Base-by-base conservation (phyloP, 345 rosid species). In the Physaria fendleri region DNA sequence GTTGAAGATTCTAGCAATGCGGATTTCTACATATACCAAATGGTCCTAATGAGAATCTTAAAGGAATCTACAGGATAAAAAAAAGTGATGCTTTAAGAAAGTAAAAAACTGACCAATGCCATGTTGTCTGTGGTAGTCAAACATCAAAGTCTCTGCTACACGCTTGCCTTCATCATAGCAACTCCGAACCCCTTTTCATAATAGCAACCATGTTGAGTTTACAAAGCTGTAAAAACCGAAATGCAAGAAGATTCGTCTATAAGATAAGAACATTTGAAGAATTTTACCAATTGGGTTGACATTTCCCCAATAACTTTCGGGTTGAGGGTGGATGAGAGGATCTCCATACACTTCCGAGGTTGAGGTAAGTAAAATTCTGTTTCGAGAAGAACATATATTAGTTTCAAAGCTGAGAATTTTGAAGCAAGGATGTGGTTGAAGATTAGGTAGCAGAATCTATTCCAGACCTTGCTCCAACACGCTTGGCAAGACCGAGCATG, bases 141-240 rank as follows among this genome's bases (percentile, higher is more conserved):
- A 90, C 97, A 90, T 90, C 52, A 90, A 80, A 37, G 97, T 90
- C 71, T 90, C 97, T 64, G 97, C 97, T 20, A 90, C 97, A 66
- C 97, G 93, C 83, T 90, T 90, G 70, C 97, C 97, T 79, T 90
- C 95, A 65, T 90, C 96, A 44, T 89, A 89, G 81, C 97, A 93
- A 75, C 99, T 89, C 50, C 95, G 72, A 55, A 93, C 97, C 48
- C 97, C 95, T 93, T 20, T 54, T 54, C 44, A 44, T 5, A 51
- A 43, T 64, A 44, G 52, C 59, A 32, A 12, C 48, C 50, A 53
- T 14, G 8, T 53, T 39, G 29, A 1, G n/a, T 13, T 65, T 6
- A 45, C 38, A 35, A 47, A 23, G 22, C 54, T 21, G 39, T 29
- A 8, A 28, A 13, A 58, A 2, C 46, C 2, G n/a, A 30, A 34